These are phyloP conservation scores for Ampelocalamus luodianensis DNA, from an alignment of 176 grass and related monocot genomes.

Conservation along the genomic window DNA sequence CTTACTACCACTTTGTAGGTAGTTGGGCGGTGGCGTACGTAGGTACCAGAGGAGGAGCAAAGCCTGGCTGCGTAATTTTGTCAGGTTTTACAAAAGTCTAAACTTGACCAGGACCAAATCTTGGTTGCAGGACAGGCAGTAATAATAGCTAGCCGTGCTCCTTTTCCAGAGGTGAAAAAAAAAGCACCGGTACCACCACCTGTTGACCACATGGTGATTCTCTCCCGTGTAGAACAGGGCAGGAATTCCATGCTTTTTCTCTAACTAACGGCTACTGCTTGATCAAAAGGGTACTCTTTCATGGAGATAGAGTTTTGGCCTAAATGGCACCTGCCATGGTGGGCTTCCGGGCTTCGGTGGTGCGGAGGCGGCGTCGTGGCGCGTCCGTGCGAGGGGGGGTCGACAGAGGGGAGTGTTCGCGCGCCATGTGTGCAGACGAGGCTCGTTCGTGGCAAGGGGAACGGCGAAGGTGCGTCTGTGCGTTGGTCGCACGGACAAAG, in stretches of 20 bases:
- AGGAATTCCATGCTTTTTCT: neutral
- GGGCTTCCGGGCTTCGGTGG: too few species aligned
- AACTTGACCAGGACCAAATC: slow-evolving; percentile 38
- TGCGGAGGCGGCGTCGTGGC: too few species aligned
- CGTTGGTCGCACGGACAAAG: too few species aligned
- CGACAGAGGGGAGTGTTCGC: too few species aligned
- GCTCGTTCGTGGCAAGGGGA: too few species aligned
- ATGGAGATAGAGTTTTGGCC: too few species aligned
- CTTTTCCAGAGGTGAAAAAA: slow-evolving; percentile 16
- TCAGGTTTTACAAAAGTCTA: neutral
- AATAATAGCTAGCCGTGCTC: slow-evolving; percentile 7
- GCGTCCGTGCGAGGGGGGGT: too few species aligned
- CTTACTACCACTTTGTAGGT: neutral
- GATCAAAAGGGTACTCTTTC: too few species aligned
- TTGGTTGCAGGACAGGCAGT: slow-evolving; percentile 11
- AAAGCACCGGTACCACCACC: neutral
- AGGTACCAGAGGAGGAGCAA: neutral
- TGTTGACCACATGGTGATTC: slow-evolving; percentile 7
- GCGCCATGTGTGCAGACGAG: too few species aligned
- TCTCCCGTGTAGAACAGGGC: neutral
- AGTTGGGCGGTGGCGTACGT: neutral
- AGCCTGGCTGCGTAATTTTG: neutral
- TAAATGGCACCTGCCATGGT: too few species aligned
- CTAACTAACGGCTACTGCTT: too few species aligned
- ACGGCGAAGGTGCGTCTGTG: too few species aligned